Evolutionary conservation across 176 grass and related monocot genomes (phyloP).

Genomic region (Juncus effusus): DNA sequence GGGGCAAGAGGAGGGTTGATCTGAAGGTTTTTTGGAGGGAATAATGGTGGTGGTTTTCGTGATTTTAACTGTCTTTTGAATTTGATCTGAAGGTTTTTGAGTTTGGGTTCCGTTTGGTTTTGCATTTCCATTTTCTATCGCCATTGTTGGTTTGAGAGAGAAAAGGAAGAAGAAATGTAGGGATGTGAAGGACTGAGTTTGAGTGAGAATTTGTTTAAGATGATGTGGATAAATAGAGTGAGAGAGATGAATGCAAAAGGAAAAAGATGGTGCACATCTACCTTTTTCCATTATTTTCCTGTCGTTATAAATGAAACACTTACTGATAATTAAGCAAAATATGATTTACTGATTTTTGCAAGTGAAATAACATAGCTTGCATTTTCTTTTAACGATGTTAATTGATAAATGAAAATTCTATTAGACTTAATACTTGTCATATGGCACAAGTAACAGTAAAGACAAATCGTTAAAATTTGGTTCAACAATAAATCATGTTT

Average conservation of each 20-base stretch:
- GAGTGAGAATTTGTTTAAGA: neutral
- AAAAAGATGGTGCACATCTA: neutral
- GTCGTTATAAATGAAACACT: neutral
- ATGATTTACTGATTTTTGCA: no score
- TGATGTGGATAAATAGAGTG: conserved; percentile 16
- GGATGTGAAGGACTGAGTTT: neutral
- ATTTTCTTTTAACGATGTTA: neutral
- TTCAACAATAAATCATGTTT: neutral
- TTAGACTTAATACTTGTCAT: neutral
- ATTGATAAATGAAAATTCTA: neutral
- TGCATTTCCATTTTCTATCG: conserved; percentile 30
- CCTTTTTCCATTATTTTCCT: neutral
- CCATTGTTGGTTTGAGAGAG: conserved; percentile 31
- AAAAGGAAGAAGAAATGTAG: neutral
- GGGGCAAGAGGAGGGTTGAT: conserved; percentile 17
- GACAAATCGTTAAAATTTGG: neutral
- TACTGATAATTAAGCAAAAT: neutral
- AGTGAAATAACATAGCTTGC: no score
- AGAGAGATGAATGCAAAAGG: neutral
- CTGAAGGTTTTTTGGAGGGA: conserved; percentile 35
- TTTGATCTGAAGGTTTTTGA: neutral
- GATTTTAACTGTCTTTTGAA: conserved; percentile 28
- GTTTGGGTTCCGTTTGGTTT: neutral
- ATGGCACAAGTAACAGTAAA: neutral
- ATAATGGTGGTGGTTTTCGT: conserved; percentile 30